Conservation (phyloP, 2,329 filamentous ascomycete species). For the Trichothecium roseum region DNA sequence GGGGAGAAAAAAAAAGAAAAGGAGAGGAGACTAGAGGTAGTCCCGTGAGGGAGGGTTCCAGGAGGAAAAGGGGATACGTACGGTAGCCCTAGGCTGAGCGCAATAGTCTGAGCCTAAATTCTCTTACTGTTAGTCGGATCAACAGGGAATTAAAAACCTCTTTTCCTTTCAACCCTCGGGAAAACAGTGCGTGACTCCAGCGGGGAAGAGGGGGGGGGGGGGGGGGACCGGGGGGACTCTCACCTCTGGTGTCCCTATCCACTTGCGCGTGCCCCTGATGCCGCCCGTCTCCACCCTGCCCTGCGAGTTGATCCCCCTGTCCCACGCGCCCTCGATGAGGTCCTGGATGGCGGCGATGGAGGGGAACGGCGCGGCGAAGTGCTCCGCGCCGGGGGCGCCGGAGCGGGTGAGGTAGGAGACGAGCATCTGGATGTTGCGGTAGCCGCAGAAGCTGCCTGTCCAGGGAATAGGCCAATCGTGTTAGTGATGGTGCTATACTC, state of each 20-base stretch:
- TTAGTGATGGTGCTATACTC: background rate
- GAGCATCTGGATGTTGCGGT: slow-evolving; percentile 90
- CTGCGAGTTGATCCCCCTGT: slow-evolving; percentile 65
- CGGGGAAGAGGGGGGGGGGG: too few relatives aligned
- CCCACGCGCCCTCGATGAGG: slow-evolving; percentile 80
- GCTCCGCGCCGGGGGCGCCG: slow-evolving; percentile 42
- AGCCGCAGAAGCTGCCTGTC: slow-evolving; percentile 81
- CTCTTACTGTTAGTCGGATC: background rate
- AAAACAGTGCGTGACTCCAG: too few relatives aligned
- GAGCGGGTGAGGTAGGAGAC: slow-evolving; percentile 64
- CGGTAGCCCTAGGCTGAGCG: background rate
- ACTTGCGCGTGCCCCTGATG: slow-evolving; percentile 81
- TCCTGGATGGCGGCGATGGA: slow-evolving; percentile 77
- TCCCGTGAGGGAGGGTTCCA: too few relatives aligned
- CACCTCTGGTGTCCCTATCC: slow-evolving; percentile 88
- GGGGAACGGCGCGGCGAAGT: slow-evolving; percentile 54
- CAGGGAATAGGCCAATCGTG: background rate
- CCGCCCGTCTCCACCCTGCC: slow-evolving; percentile 77
- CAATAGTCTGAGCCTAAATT: background rate
- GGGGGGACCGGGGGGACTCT: too few relatives aligned
- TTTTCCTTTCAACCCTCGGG: too few relatives aligned
- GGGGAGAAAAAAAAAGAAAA: too few relatives aligned
- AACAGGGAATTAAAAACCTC: slow-evolving; percentile 56
- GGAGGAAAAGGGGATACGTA: background rate
- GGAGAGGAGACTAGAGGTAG: too few relatives aligned